A percentile compares a stretch with the other conserved stretches of the same genome.
phyloP scores from a whole-genome alignment of 495 filamentous ascomycete species.

The Platismatia glauca region DNA sequence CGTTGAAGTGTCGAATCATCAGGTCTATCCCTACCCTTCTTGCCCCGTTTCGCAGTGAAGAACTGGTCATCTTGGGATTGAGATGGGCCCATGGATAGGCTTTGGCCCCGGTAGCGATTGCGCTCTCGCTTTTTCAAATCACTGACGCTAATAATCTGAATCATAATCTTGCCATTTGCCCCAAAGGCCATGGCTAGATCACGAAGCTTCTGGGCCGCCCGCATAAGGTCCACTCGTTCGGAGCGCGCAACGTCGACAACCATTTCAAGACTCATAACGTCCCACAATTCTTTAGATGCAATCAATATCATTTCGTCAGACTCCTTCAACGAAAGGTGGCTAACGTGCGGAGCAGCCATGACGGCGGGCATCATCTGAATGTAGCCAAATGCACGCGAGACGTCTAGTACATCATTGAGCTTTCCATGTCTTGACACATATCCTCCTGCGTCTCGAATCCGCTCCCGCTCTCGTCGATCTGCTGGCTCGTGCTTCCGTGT shows the following conservation, averaged over 20 bases:
- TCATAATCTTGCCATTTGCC: constrained; percentile 89
- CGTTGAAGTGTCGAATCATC: constrained; percentile 73
- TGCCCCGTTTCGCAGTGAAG: constrained; percentile 49
- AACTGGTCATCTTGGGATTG: constrained; percentile 62
- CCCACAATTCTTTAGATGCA: constrained; percentile 89
- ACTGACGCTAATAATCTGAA: constrained; percentile 90
- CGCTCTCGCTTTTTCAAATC: constrained; percentile 78
- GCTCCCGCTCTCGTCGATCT: constrained; percentile 67
- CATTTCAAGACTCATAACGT: constrained; percentile 77
- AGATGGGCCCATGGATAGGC: constrained; percentile 72
- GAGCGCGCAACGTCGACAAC: constrained; percentile 84
- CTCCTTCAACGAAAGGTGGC: constrained; percentile 69
- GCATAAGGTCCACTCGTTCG: constrained; percentile 83
- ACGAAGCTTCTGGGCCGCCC: constrained; percentile 88
- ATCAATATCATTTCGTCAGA: constrained; percentile 91
- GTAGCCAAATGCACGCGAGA: constrained; percentile 92
- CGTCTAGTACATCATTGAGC: constrained; percentile 81
- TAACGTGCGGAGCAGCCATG: constrained; percentile 80
- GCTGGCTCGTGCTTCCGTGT: constrained; percentile 91
- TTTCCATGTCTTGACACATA: constrained; percentile 92
- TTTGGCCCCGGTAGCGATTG: constrained; percentile 60
- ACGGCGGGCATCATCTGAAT: constrained; percentile 86
- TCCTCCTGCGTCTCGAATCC: constrained; percentile 89
- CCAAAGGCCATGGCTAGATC: constrained; percentile 95
- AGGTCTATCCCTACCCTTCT: constrained; percentile 52